Percentiles rank a stretch among this genome's conserved stretches.
phyloP scores from a whole-genome alignment of 352 stramenopile species.

The Globisporangium echinulatum region DNA sequence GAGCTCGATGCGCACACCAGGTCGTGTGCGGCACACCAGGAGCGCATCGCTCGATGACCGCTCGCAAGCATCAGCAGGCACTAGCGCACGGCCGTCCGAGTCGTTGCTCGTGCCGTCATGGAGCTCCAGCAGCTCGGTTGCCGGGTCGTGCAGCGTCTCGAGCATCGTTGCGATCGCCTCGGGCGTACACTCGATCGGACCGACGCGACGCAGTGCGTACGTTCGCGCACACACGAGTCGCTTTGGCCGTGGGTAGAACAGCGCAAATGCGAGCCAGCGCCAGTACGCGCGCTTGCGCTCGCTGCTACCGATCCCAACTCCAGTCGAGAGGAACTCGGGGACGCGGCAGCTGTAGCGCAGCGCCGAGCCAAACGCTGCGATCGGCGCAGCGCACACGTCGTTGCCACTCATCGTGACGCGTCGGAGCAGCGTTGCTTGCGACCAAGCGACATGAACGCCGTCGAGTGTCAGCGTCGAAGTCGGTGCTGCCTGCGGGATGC shows the following conservation, averaged over 20 bases:
- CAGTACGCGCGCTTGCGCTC: constrained; percentile 2
- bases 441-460: too few relatives aligned
- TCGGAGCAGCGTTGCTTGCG: not conserved
- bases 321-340: constrained; percentile 2
- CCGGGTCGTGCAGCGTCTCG: not conserved
- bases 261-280: constrained; percentile 4
- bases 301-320: not conserved
- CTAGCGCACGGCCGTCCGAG: not conserved
- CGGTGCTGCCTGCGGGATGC: not conserved
- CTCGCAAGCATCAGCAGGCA: too few relatives aligned
- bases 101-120: not conserved
- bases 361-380: constrained; percentile 4
- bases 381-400: constrained; percentile 3
- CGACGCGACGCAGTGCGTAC: not conserved
- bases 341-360: not conserved
- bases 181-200: not conserved
- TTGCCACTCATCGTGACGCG: constrained; percentile 6
- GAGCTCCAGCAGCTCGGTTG: not conserved
- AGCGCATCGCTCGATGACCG: not conserved
- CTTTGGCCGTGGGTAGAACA: not conserved
- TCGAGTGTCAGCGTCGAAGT: too few relatives aligned
- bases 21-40: not conserved
- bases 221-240: not conserved
- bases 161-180: not conserved
- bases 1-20: not conserved